A percentile compares a stretch with the other conserved stretches of the same genome.
Evolutionary conservation across 805 yeast species (phyloP).

Genomic region (Metschnikowia santaceciliae): DNA sequence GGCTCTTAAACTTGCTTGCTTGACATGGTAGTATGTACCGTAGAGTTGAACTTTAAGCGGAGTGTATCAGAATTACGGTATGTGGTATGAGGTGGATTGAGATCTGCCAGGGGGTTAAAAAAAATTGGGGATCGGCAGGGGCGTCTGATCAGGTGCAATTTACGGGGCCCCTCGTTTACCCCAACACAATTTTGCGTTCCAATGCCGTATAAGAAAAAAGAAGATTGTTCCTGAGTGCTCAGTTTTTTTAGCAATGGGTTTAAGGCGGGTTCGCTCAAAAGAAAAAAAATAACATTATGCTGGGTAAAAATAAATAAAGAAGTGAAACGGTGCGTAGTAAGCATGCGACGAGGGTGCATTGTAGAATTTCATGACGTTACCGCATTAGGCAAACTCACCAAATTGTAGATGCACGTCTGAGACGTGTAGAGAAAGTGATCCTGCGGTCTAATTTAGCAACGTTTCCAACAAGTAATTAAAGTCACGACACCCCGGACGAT

Average conservation of each 20-base stretch:
- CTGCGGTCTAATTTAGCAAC: background rate
- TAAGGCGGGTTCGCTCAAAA: too few species aligned
- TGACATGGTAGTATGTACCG: background rate
- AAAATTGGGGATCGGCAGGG: background rate
- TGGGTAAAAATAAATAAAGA: background rate
- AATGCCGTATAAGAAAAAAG: too few species aligned
- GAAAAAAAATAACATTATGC: background rate
- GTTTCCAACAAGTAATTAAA: background rate
- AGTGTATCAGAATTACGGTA: background rate
- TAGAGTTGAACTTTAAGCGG: background rate
- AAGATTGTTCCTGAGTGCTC: too few species aligned
- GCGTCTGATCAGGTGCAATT: background rate
- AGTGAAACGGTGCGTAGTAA: background rate
- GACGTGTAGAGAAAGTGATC: slow-evolving; percentile 1
- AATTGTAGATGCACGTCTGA: background rate
- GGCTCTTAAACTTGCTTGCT: background rate
- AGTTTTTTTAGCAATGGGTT: too few species aligned
- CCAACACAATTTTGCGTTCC: too few species aligned
- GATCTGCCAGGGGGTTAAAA: background rate
- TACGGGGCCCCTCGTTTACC: background rate
- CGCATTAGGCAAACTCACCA: slow-evolving; percentile 3
- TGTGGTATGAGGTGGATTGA: background rate
- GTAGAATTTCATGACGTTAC: slow-evolving; percentile 1
- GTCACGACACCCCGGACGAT: background rate
- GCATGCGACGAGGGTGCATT: background rate